Percentiles rank a stretch among this genome's conserved stretches.
Conservation (phyloP, 2,329 filamentous ascomycete genomes). For the Paraphoma chrysanthemicola region DNA sequence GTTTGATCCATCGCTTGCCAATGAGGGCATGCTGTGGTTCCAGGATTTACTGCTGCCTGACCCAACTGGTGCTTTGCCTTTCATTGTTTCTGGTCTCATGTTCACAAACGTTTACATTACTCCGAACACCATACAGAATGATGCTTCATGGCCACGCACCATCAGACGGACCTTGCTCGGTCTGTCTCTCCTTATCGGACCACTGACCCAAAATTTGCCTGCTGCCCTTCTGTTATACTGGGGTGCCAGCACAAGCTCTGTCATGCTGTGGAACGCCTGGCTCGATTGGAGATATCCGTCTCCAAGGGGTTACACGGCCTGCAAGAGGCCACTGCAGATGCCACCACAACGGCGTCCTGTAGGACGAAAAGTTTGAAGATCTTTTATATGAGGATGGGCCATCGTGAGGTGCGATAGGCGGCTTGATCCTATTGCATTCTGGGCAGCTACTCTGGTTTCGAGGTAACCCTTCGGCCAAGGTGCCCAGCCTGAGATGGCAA, state of each 20-base stretch:
- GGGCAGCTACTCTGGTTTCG: no score
- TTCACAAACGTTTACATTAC: constrained; percentile 54
- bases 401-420: no score
- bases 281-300: constrained; percentile 40
- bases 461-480: no score
- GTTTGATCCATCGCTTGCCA: constrained; percentile 59
- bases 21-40: constrained; percentile 68
- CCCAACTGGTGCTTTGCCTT: constrained; percentile 57
- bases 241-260: constrained; percentile 42
- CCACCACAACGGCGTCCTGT: constrained; percentile 12
- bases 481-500: no score
- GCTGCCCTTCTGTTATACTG: constrained; percentile 53
- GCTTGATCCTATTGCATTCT: no score
- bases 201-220: constrained; percentile 45
- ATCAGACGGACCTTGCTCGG: constrained; percentile 35
- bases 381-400: no score
- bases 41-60: constrained; percentile 63
- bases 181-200: constrained; percentile 40
- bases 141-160: constrained; percentile 18
- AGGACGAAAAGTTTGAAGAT: constrained; percentile 7
- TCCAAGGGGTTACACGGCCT: constrained; percentile 29
- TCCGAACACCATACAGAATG: constrained; percentile 25
- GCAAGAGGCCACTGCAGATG: constrained; percentile 37
- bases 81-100: constrained; percentile 57
- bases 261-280: constrained; percentile 43